phyloP scores from a whole-genome alignment of 768 basidiomycete species.

The Serendipita sp. region DNA sequence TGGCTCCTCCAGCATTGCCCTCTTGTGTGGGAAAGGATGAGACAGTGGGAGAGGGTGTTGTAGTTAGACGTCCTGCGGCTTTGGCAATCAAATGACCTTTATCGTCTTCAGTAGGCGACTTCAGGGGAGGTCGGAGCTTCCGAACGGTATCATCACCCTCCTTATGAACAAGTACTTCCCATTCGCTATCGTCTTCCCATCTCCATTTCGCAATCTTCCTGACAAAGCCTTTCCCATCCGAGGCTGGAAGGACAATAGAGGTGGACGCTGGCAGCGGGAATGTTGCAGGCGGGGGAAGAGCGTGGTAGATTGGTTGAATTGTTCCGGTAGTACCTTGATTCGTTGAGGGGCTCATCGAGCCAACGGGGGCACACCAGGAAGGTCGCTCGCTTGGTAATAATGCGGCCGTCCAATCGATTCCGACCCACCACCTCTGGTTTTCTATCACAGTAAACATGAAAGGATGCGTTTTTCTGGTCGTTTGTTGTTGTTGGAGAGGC shows the following conservation, averaged over 20 bases:
- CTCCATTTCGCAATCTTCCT: constrained; percentile 68
- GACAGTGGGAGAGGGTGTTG: neutral
- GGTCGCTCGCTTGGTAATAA: constrained; percentile 80
- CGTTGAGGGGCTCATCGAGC: neutral
- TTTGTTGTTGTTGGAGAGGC: neutral
- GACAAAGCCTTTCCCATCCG: constrained; percentile 22
- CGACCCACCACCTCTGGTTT: constrained; percentile 97
- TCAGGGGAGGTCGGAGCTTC: constrained; percentile 47
- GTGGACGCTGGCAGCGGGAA: constrained; percentile 52
- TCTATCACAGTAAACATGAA: constrained; percentile 86
- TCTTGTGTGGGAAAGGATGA: constrained; percentile 6
- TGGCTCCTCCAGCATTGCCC: constrained; percentile 11
- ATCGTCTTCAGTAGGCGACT: constrained; percentile 28
- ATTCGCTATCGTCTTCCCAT: constrained; percentile 77
- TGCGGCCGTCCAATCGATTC: constrained; percentile 88
- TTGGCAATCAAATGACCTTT: constrained; percentile 12
- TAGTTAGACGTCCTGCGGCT: neutral
- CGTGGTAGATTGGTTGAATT: constrained; percentile 23
- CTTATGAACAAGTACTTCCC: constrained; percentile 52
- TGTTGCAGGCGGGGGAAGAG: constrained; percentile 52
- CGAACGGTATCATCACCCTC: constrained; percentile 36
- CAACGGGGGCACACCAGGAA: constrained; percentile 53
- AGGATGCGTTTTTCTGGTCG: neutral
- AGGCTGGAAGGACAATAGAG: constrained; percentile 35
- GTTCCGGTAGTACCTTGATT: neutral